Evolutionary conservation across 441 rosid species (phyloP), one percentile per base, ranked within the genome.

Genomic region (Sinapis alba): DNA sequence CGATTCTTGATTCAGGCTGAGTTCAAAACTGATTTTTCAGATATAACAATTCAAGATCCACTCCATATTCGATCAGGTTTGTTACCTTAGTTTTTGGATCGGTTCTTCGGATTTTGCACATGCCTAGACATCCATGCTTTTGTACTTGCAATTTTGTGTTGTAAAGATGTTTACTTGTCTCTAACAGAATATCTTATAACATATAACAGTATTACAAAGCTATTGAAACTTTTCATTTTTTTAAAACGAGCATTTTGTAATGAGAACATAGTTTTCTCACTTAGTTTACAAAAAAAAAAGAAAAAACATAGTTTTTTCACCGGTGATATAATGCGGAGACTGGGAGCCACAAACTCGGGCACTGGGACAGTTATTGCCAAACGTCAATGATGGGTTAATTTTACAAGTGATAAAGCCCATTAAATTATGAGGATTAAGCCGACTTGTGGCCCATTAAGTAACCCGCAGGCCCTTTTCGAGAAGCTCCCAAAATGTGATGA

Each of bases 111-210:
- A n/a, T n/a, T n/a, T n/a, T n/a, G n/a, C n/a, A n/a, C n/a, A n/a
- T n/a, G n/a, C n/a, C n/a, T n/a, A n/a, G n/a, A n/a, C n/a, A n/a
- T 66, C 5, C 57, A 79, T 63, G 41, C 95, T 87, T 79, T 73
- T 88, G 28, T 94, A 87, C 54, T 72, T 82, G 85, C 96, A 89
- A 38, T 74, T 71, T 0, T 80, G 77, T 65, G 92, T 83, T 20
- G 95, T 89, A 47, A 93, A 95, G 90, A 91, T 91, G 79, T 79
- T 88, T 11, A 89, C 97, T 75, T 89, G 92, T 69, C 90, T 87
- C 53, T 77, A 38, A 38, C 45, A 38, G 45, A 38, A 38, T 38
- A 38, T 38, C 43, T 38, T 38, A 12, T 38, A 38, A 4, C 45
- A 38, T 9, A 41, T 11, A 3, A 41, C 5, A 41, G 3, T 0